Percentiles rank a stretch among this genome's conserved stretches.
Evolutionary conservation across 352 stramenopile genomes (phyloP).

Genomic region (Phytopythium helicoides): DNA sequence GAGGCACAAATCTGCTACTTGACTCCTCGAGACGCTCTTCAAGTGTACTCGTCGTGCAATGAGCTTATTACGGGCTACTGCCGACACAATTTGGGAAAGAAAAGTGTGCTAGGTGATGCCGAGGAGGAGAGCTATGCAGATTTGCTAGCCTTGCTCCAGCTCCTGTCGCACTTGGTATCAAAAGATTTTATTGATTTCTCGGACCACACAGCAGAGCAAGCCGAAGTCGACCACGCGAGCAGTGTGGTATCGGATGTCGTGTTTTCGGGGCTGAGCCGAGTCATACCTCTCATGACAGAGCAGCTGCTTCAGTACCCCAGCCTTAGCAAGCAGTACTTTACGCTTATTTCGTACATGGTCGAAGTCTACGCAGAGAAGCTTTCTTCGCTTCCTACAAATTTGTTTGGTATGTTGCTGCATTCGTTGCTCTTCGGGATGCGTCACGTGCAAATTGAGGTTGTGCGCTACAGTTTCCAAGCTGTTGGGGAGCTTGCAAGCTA

Average conservation of each 20-base stretch:
- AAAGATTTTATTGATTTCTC: slow-evolving; percentile 89
- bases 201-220: slow-evolving; percentile 56
- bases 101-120: slow-evolving; percentile 52
- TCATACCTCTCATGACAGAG: slow-evolving; percentile 90
- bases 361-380: slow-evolving; percentile 86
- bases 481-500: slow-evolving; percentile 71
- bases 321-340: slow-evolving; percentile 89
- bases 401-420: slow-evolving; percentile 77
- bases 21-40: slow-evolving; percentile 55
- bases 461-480: slow-evolving; percentile 81
- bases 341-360: slow-evolving; percentile 83
- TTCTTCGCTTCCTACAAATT: slow-evolving; percentile 40
- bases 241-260: slow-evolving; percentile 84
- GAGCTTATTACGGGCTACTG: slow-evolving; percentile 70
- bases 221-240: slow-evolving; percentile 54
- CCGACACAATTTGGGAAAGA: slow-evolving; percentile 66
- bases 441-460: slow-evolving; percentile 70
- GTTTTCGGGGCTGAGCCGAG: slow-evolving; percentile 81
- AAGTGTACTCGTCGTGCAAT: slow-evolving; percentile 72
- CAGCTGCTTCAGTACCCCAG: slow-evolving; percentile 81
- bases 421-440: slow-evolving; percentile 75
- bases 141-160: slow-evolving; percentile 68
- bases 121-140: slow-evolving; percentile 82
- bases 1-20: slow-evolving; percentile 83
- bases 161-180: slow-evolving; percentile 74